Conservation (phyloP, 2,329 filamentous ascomycete genomes). For the Ascochyta lentis region DNA sequence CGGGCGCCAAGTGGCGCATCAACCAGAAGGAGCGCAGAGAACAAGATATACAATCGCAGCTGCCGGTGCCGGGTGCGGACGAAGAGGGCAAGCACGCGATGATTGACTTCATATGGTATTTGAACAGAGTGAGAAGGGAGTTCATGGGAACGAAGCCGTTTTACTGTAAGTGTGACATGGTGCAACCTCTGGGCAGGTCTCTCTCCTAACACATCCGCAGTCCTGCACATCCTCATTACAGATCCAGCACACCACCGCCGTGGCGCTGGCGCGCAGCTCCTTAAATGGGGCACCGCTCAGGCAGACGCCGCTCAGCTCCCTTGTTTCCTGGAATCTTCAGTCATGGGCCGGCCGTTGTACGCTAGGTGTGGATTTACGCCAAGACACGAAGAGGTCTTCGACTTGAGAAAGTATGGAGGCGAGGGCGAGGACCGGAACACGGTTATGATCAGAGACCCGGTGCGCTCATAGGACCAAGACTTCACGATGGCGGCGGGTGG, state of each 20-base stretch:
- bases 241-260: conserved; percentile 51
- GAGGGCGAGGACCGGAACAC: conserved; percentile 38
- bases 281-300: conserved; percentile 50
- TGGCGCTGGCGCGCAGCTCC: conserved; percentile 50
- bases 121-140: conserved; percentile 34
- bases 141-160: conserved; percentile 47
- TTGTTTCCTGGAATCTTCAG: conserved; percentile 52
- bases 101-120: conserved; percentile 37
- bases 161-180: conserved; percentile 33
- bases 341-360: conserved; percentile 52
- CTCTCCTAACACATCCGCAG: conserved; percentile 14
- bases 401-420: conserved; percentile 38
- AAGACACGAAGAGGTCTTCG: conserved; percentile 29
- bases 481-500: no score
- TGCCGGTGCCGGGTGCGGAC: conserved; percentile 33
- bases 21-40: conserved; percentile 41
- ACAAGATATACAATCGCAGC: conserved; percentile 39
- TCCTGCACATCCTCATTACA: conserved; percentile 43
- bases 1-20: conserved; percentile 47
- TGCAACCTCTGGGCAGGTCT: accelerated
- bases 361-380: conserved; percentile 37
- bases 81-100: conserved; percentile 34
- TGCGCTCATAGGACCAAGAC: neutral
- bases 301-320: conserved; percentile 51
- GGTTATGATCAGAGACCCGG: conserved; percentile 40